Base-by-base conservation (phyloP, 2,329 filamentous ascomycete species). In the Meredithiella fracta region DNA sequence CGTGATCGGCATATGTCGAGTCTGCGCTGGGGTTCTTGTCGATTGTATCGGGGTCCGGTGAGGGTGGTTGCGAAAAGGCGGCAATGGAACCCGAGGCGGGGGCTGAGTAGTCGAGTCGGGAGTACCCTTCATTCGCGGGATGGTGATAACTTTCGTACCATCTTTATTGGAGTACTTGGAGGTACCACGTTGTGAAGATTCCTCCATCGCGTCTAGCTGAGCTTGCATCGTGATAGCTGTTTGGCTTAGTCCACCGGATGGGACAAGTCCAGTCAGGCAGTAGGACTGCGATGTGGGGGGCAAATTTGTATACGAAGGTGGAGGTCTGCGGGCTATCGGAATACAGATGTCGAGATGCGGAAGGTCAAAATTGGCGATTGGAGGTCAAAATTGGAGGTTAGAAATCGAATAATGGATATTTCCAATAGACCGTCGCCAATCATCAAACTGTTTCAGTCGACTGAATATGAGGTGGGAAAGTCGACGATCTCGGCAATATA, bases 111-210 rank as follows among this genome's bases (percentile, higher is more conserved):
- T 23, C 17, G 75, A 72, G 57, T 79, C 75, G 60, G 73, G 67
- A 54, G 67, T 74, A 53, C 69, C 68, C 37, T 69, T 70, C 54
- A 69, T 68, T 66, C 82, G 82, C 29, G 79, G 78, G 14, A 82
- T 74, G 47, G 77, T 82, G 65, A 83, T 82, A 67, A 80, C 80
- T 69, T 83, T 83, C 59, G 79, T 82, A 58, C 80, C 80, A 70
- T 84, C 79, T 66, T 82, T 82, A 64, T 82, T 83, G 59, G 74
- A 79, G 65, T 82, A 82, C 63, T 80, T 82, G 26, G 79, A 73
- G 17, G 75, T 78, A 52, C 70, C 69, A 59, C 70, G 71, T 59
- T 77, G 78, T 61, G 72, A 66, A 63, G 77, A 73, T 60, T 70
- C 65, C 64, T 71, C 71, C 56, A 68, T 63, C 62, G 73, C 44